A percentile compares a stretch with the other conserved stretches of the same genome.
phyloP scores from a whole-genome alignment of 2,329 filamentous ascomycete species.

The Aspergillus puulaauensis region DNA sequence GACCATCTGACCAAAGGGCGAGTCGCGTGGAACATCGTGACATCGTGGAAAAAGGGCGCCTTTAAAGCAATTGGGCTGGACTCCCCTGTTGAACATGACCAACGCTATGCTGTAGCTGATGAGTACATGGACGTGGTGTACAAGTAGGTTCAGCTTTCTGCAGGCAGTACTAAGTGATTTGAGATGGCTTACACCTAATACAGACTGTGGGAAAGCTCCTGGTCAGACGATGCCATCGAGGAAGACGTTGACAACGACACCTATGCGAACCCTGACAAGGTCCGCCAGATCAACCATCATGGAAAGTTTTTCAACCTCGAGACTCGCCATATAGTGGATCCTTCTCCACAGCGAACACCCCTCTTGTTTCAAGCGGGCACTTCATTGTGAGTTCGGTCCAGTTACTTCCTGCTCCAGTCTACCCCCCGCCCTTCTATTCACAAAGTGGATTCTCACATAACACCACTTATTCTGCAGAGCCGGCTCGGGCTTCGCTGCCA shows the following conservation, averaged over 20 bases:
- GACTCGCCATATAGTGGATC: conserved; percentile 52
- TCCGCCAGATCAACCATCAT: conserved; percentile 60
- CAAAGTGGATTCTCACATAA: too few species aligned
- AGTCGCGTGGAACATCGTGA: conserved; percentile 68
- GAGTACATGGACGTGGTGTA: conserved; percentile 63
- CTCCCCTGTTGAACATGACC: conserved; percentile 59
- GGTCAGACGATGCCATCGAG: conserved; percentile 58
- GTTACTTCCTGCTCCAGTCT: too few species aligned
- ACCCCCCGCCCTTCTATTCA: too few species aligned
- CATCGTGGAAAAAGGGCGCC: conserved; percentile 61
- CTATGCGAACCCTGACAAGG: conserved; percentile 59
- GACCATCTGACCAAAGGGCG: conserved; percentile 63
- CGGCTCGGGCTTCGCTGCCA: too few species aligned
- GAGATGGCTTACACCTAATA: background rate
- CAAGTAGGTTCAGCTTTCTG: conserved; percentile 45
- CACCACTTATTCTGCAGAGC: too few species aligned
- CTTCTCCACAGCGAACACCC: conserved; percentile 58
- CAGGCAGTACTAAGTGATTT: background rate
- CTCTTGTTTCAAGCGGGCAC: conserved; percentile 62
- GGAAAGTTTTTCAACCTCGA: conserved; percentile 55
- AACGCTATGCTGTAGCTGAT: conserved; percentile 61
- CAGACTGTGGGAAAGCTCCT: conserved; percentile 57
- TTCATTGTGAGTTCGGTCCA: conserved; percentile 30
- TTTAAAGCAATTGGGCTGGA: conserved; percentile 63
- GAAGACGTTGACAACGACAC: conserved; percentile 55